Base-by-base conservation (phyloP, 306 rosid species). In the Mimosa pudica region DNA sequence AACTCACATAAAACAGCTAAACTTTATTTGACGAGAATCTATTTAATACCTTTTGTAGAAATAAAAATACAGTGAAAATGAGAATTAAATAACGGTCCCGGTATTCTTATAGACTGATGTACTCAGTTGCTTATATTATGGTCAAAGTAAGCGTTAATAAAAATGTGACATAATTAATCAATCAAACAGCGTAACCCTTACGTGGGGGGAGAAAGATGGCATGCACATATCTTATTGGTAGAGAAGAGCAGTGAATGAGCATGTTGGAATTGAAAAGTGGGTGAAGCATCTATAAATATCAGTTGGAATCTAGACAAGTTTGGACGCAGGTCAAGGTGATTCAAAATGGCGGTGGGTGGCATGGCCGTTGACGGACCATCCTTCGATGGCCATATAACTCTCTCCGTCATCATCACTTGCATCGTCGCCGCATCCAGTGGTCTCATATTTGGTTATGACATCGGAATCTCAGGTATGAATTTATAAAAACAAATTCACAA, bases 391-490 rank as follows among this genome's bases (percentile, higher is more conserved):
- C 85, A 71, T 78, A 85, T 90, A 57, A 90, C 94, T 1, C 11
- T 38, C 57, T 76, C 90, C 0, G 87, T 90, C 67, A 67, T 85
- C 16, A 65, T 88, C 67, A 83, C 88, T 2, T 88, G 94, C 87
- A 74, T 90, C 74, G 90, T 90, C 6, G 94, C 90, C 7, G 92
- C 92, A 8, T 77, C 94, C 9, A 80, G 92, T 33, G 92, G 92
- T 45, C 90, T 90, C 76, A 80, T 90, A 35, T 90, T 86, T 42
- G 89, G 92, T 80, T 90, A 88, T 73, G 94, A 90, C 82, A 70
- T 88, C 51, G 92, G 90, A 80, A 73, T 90, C 76, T 85, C 92
- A 78, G 92, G 94, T 90, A 2, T 5, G 42, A 38, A 38, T 38
- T 24, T 24, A 24, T 24, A 24, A 24, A 24, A 24, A 24, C 30